Conservation (phyloP, 805 yeast genomes). For the Monosporozyma aquatica region DNA sequence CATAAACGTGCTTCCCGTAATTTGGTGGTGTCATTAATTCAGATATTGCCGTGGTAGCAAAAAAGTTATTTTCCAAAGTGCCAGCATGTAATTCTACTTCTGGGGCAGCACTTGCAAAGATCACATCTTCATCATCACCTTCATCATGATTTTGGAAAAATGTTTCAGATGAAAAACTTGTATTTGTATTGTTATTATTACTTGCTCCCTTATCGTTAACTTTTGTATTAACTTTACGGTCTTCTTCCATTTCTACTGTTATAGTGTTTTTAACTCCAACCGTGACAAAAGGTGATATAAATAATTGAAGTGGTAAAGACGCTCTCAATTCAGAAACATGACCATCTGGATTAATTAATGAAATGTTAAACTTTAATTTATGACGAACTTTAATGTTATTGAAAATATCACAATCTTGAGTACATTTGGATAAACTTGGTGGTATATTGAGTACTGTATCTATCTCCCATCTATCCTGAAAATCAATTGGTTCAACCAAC, state of each 20-base stretch:
- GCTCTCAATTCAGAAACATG: conserved; percentile 91
- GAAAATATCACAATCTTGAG: conserved; percentile 77
- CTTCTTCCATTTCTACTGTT: conserved; percentile 6
- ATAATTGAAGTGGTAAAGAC: conserved; percentile 69
- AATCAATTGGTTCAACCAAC: conserved; percentile 6
- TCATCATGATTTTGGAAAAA: conserved; percentile 9
- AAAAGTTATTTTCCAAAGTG: conserved; percentile 5
- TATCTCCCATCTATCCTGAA: conserved; percentile 68
- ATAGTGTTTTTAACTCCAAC: conserved; percentile 31
- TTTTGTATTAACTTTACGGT: conserved; percentile 2
- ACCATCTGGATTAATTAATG: conserved; percentile 79
- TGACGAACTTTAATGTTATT: conserved; percentile 76
- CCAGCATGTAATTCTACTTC: conserved; percentile 14
- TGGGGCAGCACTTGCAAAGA: conserved; percentile 32
- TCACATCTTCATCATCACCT: conserved; percentile 31
- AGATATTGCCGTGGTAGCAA: conserved; percentile 15
- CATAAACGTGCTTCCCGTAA: conserved; percentile 74
- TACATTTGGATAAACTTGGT: conserved; percentile 58
- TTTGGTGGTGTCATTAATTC: conserved; percentile 73
- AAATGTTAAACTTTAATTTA: conserved; percentile 73
- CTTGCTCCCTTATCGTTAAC: conserved; percentile 1
- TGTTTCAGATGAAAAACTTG: conserved; percentile 5
- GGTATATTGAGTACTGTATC: conserved; percentile 57
- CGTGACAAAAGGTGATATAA: conserved; percentile 76
- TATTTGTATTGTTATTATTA: conserved; percentile 11